Base-by-base conservation (phyloP, 305 asterid species). In the Rubia balearica region DNA sequence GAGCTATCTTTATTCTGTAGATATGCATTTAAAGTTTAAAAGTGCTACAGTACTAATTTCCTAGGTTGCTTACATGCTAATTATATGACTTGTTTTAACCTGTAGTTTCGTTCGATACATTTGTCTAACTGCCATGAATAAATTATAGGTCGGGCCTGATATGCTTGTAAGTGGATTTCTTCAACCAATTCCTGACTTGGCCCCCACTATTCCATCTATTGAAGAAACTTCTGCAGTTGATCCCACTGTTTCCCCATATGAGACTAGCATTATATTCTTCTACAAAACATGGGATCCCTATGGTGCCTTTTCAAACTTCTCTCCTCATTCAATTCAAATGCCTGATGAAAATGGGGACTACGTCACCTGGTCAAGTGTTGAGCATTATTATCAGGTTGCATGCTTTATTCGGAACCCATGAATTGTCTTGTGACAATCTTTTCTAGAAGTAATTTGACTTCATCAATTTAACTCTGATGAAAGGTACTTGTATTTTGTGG, bases 201-300 rank as follows among this genome's bases (percentile, higher is more conserved):
- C 87, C 36, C 99, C 99, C 21, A 85, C 78, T 71, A 88, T 94
- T 77, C 98, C 98, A 67, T 91, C 99, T 22, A 55, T 87, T 22
- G 86, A 86, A 67, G 99, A 91, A 86, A 89, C 91, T 68, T 84
- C 88, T 68, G 90, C 82, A 30, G 89, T 94, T 63, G 97, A 91
- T 81, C 97, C 96, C 22, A 72, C 87, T 11, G 89, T 94, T 70
- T 94, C 96, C 78, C 96, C 93, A n/a, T 89, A 83, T 65, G 98
- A 94, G 76, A 83, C 99, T 41, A 88, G 81, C 80, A 87, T 94
- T 80, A 94, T 88, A 83, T 88, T 88, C 85, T 91, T 94, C 76
- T 91, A 88, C 71, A 94, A 94, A 76, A 89, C 98, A 24, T 94
- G 99, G 99, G 99, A 94, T 80, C 96, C 90, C 69, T 88, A 89